Conservation (phyloP, 2,329 filamentous ascomycete genomes). For the Orbilia blumenaviensis region DNA sequence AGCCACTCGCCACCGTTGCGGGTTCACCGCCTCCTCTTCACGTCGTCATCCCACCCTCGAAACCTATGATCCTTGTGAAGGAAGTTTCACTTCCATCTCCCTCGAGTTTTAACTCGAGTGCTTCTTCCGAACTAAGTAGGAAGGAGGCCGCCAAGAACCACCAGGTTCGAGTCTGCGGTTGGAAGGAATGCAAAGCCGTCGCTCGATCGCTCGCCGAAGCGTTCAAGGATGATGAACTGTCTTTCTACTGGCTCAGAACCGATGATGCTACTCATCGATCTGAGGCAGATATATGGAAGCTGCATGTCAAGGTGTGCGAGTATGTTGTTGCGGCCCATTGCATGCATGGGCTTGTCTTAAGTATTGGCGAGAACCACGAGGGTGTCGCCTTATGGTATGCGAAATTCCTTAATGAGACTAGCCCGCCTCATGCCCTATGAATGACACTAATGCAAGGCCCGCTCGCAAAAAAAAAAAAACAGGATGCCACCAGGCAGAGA, state of each 20-base stretch:
- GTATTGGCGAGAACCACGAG: conserved; percentile 78
- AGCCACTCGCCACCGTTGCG: conserved; percentile 31
- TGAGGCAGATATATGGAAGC: conserved; percentile 75
- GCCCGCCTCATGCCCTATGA: neutral
- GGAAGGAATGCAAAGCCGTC: conserved; percentile 75
- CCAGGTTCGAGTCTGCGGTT: conserved; percentile 63
- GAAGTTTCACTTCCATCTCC: conserved; percentile 53
- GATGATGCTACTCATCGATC: conserved; percentile 72
- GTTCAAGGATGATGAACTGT: conserved; percentile 78
- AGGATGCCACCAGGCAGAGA: conserved; percentile 80
- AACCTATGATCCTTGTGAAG: conserved; percentile 54
- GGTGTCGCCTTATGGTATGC: conserved; percentile 80
- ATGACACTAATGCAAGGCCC: conserved; percentile 20
- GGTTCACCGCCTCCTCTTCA: conserved; percentile 29
- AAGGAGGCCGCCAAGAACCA: conserved; percentile 35
- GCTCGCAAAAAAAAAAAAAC: conserved; percentile 5
- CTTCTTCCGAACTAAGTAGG: conserved; percentile 39
- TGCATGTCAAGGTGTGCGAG: conserved; percentile 79
- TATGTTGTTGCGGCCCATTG: conserved; percentile 80
- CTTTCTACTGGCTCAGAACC: conserved; percentile 77
- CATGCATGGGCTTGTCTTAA: conserved; percentile 76
- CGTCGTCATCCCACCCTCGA: conserved; percentile 51
- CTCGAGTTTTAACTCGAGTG: conserved; percentile 35
- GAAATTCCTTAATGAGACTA: conserved; percentile 11
- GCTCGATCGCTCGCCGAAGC: conserved; percentile 77